phyloP scores from a whole-genome alignment of 106 monocot species.

The Triglochin maritima region DNA sequence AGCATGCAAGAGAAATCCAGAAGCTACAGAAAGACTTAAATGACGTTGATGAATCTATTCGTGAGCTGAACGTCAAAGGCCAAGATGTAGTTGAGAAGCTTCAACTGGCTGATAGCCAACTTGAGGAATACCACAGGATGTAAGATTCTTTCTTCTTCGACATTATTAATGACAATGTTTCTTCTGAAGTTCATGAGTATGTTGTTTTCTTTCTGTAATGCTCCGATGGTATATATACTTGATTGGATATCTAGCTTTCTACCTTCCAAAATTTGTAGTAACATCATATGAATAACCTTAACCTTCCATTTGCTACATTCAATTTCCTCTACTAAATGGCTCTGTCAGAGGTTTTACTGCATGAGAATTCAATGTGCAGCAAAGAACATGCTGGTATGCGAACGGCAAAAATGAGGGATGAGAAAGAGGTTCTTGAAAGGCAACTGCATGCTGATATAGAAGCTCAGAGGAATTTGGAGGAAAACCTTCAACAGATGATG shows the following conservation, averaged over 20 bases:
- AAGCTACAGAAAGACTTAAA: constrained; percentile 52
- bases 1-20: constrained; percentile 59
- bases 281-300: neutral
- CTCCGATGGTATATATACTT: neutral
- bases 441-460: constrained; percentile 76
- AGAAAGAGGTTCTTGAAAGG: constrained; percentile 93
- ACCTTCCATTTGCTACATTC: neutral
- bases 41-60: constrained; percentile 48
- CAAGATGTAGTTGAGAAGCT: constrained; percentile 65
- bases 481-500: constrained; percentile 73
- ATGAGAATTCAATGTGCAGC: constrained; percentile 29
- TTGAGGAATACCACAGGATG: constrained; percentile 83
- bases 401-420: constrained; percentile 90
- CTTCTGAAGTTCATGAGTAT: neutral
- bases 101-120: constrained; percentile 72
- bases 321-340: neutral
- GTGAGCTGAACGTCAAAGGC: constrained; percentile 43
- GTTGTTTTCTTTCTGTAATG: neutral
- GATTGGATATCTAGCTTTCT: neutral
- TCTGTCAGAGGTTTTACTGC: neutral
- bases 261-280: too few relatives aligned
- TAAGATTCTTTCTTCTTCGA: constrained; percentile 21
- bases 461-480: constrained; percentile 75
- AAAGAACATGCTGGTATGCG: constrained; percentile 91
- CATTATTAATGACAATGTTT: neutral